phyloP scores from a whole-genome alignment of 345 rosid genomes.

The Syzygium aqueum region DNA sequence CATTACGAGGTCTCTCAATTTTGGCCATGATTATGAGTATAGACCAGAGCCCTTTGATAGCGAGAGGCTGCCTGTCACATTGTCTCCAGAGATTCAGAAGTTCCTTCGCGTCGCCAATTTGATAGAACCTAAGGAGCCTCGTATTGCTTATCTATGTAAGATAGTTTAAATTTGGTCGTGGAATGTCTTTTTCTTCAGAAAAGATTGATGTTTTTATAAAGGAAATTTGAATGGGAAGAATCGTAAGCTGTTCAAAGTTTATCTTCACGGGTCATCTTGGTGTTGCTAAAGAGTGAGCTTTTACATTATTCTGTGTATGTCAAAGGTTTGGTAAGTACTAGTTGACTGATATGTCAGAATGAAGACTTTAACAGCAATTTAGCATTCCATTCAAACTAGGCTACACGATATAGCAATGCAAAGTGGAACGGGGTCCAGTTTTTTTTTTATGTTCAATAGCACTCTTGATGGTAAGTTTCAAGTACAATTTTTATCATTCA shows the following conservation, averaged over 20 bases:
- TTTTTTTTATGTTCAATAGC: not conserved
- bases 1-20: constrained; percentile 30
- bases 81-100: constrained; percentile 64
- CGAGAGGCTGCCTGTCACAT: constrained; percentile 73
- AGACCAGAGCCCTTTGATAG: constrained; percentile 72
- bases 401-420: not conserved
- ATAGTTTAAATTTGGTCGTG: not conserved
- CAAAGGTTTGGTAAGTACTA: not conserved
- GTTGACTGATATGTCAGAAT: not conserved
- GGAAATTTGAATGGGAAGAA: not conserved
- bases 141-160: constrained; percentile 77
- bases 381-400: not conserved
- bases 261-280: not conserved
- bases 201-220: not conserved
- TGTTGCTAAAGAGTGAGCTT: not conserved
- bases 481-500: not conserved
- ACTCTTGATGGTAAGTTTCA: not conserved
- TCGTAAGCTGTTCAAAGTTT: not conserved
- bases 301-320: not conserved
- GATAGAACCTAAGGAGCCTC: constrained; percentile 61
- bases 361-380: not conserved
- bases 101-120: constrained; percentile 88
- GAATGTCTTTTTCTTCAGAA: not conserved
- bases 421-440: not conserved
- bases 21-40: constrained; percentile 10